Percentiles rank a stretch among this genome's conserved stretches.
These are phyloP conservation scores for Nakaseomyces kungkrabaensis DNA, from an alignment of 1,139 yeast genomes.

Conservation along the genomic window DNA sequence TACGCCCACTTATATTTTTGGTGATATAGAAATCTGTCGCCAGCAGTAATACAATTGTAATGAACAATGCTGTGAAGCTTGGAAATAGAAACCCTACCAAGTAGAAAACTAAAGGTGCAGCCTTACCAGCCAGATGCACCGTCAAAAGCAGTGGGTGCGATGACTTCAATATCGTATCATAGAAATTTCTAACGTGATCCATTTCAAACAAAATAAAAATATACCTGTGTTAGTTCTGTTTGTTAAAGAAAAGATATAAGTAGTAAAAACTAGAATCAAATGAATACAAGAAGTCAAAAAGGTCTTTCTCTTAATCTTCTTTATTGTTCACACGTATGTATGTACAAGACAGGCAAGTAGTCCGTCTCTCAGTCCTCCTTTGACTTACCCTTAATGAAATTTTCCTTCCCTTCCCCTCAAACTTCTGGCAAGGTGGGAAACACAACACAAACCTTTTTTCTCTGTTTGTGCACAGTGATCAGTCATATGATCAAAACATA, in stretches of 20 bases:
- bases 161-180: constrained; percentile 28
- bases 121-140: constrained; percentile 26
- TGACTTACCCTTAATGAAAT: not conserved
- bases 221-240: not conserved
- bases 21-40: constrained; percentile 93
- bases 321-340: too few relatives aligned
- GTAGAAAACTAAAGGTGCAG: constrained; percentile 27
- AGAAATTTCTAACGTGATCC: constrained; percentile 27
- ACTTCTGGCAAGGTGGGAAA: too few relatives aligned
- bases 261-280: too few relatives aligned
- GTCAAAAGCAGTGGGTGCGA: constrained; percentile 27
- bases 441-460: too few relatives aligned
- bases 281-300: too few relatives aligned
- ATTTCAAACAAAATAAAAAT: constrained; percentile 5
- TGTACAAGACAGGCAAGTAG: too few relatives aligned
- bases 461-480: not conserved
- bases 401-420: too few relatives aligned
- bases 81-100: constrained; percentile 25
- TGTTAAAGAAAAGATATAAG: not conserved
- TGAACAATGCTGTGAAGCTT: constrained; percentile 44
- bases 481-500: not conserved
- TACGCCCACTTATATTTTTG: constrained; percentile 82
- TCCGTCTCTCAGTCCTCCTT: too few relatives aligned
- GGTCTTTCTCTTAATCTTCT: too few relatives aligned
- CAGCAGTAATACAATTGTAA: constrained; percentile 58